Base-by-base conservation (phyloP, 2,329 filamentous ascomycete species). In the Microdochium bolleyi region DNA sequence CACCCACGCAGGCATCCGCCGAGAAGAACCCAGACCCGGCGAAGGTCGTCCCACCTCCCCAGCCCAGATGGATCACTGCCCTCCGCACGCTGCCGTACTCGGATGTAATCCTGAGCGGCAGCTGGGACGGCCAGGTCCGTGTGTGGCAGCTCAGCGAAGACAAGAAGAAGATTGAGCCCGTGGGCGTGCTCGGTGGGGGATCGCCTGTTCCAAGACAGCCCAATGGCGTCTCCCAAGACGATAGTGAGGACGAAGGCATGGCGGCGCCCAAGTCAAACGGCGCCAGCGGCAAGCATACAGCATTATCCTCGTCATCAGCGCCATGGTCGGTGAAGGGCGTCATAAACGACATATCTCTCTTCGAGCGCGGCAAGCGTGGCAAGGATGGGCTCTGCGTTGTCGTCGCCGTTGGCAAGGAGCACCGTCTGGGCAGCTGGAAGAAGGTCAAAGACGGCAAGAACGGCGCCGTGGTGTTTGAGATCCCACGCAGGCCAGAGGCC, bases 61-160 rank as follows among this genome's bases (percentile, higher is more conserved):
- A 85, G 58, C 89, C 94, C 3, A 80, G 92, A 64, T 95, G 88
- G 79, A 94, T 99, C 67, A 99, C 94, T 1, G 92, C 92, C 5
- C 75, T 99, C 46, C 78, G 85, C 49, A 87, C 89, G 1, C 79
- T 99, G 49, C 92, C 94, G 0, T 96, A 92, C 67, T 92, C 90
- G 4, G 91, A 99, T 63, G 75, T 96, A 50, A 83, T 99, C 53
- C 76, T 99, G 50, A 95, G 85, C 58, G 94, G 92, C 30, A 96
- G 90, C 69, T 99, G 92, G 92, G 94, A 95, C 65, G 94, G 94
- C 2, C 84, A 82, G 68, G 78, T 99, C 54, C 79, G 92, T 50
- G 86, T 86, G 4, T 99, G 94, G 94, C 84, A 80, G 55, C 77
- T 99, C 21, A 87, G 84, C 51, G 83, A 89, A 44, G 92, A 96